Evolutionary conservation across 306 rosid species (phyloP).

Genomic region (Cicer arietinum): DNA sequence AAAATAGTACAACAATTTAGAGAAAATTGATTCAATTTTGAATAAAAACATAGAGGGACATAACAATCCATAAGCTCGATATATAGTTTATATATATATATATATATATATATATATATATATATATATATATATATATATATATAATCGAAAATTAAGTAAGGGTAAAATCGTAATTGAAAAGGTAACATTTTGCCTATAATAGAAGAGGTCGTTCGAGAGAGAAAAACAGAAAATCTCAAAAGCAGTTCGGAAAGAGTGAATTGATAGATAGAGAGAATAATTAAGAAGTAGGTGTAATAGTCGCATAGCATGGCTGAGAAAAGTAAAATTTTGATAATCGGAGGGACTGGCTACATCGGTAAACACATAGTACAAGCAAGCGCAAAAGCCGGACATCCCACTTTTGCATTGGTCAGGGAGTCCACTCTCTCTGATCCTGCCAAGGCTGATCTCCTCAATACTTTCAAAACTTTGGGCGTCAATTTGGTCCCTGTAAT

Average conservation of each 20-base stretch:
- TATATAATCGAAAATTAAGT: background rate
- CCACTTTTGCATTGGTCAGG: slow-evolving; percentile 79
- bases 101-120: too few species aligned
- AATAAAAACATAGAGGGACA: too few species aligned
- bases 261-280: background rate
- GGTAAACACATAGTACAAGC: slow-evolving; percentile 84
- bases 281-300: background rate
- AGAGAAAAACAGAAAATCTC: background rate
- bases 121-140: too few species aligned
- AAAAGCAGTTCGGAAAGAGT: background rate
- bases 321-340: slow-evolving; percentile 82
- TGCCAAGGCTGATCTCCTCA: slow-evolving; percentile 58
- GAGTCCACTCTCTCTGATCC: slow-evolving; percentile 70
- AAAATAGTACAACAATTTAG: too few species aligned
- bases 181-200: rapidly evolving
- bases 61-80: too few species aligned
- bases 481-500: slow-evolving; percentile 67
- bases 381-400: slow-evolving; percentile 73
- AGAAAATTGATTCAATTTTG: too few species aligned
- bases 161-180: slow-evolving; percentile 34
- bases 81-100: too few species aligned
- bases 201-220: background rate
- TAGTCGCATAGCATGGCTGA: slow-evolving; percentile 50
- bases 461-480: slow-evolving; percentile 61
- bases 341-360: slow-evolving; percentile 94